Conservation (phyloP, 202 grass and related monocot genomes). For the Digitaria exilis region DNA sequence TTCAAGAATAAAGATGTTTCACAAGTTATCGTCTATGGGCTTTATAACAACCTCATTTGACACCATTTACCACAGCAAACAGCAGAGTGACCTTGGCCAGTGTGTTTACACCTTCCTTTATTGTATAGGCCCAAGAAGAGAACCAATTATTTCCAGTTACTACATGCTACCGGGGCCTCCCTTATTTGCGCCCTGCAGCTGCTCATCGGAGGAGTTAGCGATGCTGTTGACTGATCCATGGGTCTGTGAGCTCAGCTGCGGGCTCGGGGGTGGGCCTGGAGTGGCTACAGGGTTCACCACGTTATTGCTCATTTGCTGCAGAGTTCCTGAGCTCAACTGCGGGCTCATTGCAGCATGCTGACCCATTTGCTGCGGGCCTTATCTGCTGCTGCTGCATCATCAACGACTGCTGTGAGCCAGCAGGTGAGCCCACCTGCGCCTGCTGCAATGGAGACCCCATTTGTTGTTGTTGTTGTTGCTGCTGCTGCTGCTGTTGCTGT, state of each 20-base stretch:
- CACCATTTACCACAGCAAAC: conserved; percentile 43
- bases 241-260: conserved; percentile 92
- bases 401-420: conserved; percentile 68
- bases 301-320: conserved; percentile 76
- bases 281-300: conserved; percentile 50
- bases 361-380: conserved; percentile 76
- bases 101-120: conserved; percentile 35
- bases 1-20: not conserved
- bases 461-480: conserved; percentile 60
- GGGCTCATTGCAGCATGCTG: conserved; percentile 84
- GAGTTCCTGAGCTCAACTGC: conserved; percentile 81
- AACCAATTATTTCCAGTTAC: conserved; percentile 31
- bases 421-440: conserved; percentile 72
- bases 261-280: conserved; percentile 75
- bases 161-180: conserved; percentile 63
- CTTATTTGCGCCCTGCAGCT: conserved; percentile 85
- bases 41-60: conserved; percentile 43
- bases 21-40: conserved; percentile 31
- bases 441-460: conserved; percentile 78
- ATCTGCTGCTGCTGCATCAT: conserved; percentile 74
- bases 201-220: conserved; percentile 89
- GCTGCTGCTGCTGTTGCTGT: conserved; percentile 27
- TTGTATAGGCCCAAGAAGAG: conserved; percentile 8
- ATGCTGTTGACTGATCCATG: conserved; percentile 87
- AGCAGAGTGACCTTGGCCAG: not conserved